These are phyloP conservation scores for Phytopythium litorale DNA, from an alignment of 352 stramenopile species.

Conservation along the genomic window DNA sequence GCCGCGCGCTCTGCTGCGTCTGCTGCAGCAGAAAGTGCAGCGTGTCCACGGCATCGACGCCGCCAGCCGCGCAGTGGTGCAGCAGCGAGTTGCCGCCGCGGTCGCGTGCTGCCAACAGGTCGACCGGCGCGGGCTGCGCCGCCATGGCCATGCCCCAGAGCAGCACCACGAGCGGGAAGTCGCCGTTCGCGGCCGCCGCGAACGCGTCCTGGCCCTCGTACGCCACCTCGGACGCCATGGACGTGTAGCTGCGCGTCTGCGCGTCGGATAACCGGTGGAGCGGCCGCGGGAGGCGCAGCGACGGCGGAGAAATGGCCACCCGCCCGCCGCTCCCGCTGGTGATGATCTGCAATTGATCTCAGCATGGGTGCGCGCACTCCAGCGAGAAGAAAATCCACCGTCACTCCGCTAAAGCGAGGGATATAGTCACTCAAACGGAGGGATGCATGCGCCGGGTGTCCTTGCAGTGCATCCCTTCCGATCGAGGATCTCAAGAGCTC, in stretches of 20 bases:
- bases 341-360: too few species aligned
- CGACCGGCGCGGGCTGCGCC: constrained; percentile 39
- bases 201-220: constrained; percentile 78
- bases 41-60: constrained; percentile 50
- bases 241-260: background rate
- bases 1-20: constrained; percentile 25
- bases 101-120: constrained; percentile 51
- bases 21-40: constrained; percentile 84
- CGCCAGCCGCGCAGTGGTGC: constrained; percentile 55
- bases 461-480: too few species aligned
- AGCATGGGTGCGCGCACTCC: too few species aligned
- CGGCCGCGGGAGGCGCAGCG: background rate
- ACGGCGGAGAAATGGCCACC: background rate
- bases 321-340: too few species aligned
- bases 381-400: too few species aligned
- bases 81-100: constrained; percentile 45
- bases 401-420: too few species aligned
- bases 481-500: constrained; percentile 5
- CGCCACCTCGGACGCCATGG: constrained; percentile 56
- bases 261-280: background rate
- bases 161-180: constrained; percentile 83
- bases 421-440: too few species aligned
- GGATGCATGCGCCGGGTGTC: too few species aligned
- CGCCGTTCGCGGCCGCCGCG: constrained; percentile 66
- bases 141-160: constrained; percentile 84